phyloP scores from a whole-genome alignment of 2,329 filamentous ascomycete genomes.

The Fusarium tanahbumbuense region DNA sequence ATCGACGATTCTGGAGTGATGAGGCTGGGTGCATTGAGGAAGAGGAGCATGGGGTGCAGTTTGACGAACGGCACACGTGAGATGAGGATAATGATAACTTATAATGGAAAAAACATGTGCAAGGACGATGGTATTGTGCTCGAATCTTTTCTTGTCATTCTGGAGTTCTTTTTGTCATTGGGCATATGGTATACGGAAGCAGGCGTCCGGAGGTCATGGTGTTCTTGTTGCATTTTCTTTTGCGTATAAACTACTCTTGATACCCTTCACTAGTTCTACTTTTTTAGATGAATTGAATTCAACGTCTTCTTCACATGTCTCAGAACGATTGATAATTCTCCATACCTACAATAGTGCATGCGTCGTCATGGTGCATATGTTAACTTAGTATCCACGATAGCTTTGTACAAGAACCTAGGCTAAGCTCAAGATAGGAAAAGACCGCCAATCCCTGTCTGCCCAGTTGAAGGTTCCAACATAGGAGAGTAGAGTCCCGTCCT shows the following conservation, averaged over 20 bases:
- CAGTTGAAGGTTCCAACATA: slow-evolving; percentile 1
- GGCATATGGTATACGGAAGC: slow-evolving; percentile 10
- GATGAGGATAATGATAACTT: slow-evolving; percentile 32
- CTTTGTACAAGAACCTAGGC: slow-evolving; percentile 10
- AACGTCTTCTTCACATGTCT: slow-evolving; percentile 5
- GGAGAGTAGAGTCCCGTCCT: slow-evolving; percentile 11
- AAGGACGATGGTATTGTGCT: slow-evolving; percentile 19
- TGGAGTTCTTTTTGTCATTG: slow-evolving; percentile 28
- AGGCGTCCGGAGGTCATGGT: slow-evolving; percentile 22
- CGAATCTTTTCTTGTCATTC: slow-evolving; percentile 19
- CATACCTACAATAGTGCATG: not conserved
- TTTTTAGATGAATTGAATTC: slow-evolving; percentile 27
- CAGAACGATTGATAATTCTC: not conserved
- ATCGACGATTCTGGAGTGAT: slow-evolving; percentile 51
- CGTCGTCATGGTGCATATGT: slow-evolving; percentile 16
- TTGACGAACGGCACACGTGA: slow-evolving; percentile 41
- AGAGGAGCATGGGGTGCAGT: slow-evolving; percentile 48
- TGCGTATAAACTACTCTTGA: slow-evolving; percentile 40
- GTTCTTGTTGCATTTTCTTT: slow-evolving; percentile 21
- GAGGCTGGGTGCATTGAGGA: slow-evolving; percentile 53
- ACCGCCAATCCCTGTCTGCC: slow-evolving; percentile 30
- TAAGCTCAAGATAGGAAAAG: slow-evolving; percentile 11
- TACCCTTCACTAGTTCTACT: slow-evolving; percentile 38
- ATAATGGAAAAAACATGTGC: slow-evolving; percentile 18
- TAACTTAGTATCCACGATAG: slow-evolving; percentile 12